phyloP scores from a whole-genome alignment of 2,329 filamentous ascomycete genomes.

The Mollisia scopiformis region DNA sequence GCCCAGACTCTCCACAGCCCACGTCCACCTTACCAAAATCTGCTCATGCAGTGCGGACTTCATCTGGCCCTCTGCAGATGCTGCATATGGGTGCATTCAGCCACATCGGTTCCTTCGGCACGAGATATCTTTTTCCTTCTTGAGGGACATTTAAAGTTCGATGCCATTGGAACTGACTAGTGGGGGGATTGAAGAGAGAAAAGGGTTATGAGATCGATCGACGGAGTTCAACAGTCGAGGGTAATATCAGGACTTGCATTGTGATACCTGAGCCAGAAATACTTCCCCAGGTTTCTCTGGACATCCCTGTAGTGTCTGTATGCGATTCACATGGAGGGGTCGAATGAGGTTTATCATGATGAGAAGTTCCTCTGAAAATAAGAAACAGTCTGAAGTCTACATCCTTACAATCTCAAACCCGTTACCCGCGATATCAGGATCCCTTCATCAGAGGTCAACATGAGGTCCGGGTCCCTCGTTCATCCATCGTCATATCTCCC shows the following conservation, averaged over 20 bases:
- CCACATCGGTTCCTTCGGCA: constrained; percentile 17
- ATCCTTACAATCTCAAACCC: neutral
- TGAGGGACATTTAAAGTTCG: neutral
- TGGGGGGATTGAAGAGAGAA: no score
- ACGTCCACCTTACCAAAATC: neutral
- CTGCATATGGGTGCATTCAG: constrained; percentile 2
- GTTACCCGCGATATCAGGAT: neutral
- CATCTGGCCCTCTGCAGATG: neutral
- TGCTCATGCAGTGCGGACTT: neutral
- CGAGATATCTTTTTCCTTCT: neutral
- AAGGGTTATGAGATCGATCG: no score
- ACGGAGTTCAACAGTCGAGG: no score
- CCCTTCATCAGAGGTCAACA: neutral
- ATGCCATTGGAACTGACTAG: neutral
- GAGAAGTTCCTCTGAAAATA: neutral
- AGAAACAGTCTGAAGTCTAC: constrained; percentile 8
- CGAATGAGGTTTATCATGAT: neutral
- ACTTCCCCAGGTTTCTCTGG: neutral
- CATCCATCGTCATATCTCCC: neutral
- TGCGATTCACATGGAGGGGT: constrained; percentile 6
- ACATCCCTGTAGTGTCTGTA: no score
- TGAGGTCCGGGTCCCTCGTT: neutral
- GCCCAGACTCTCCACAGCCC: neutral
- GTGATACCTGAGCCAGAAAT: neutral
- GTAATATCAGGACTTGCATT: neutral